A percentile compares a stretch with the other conserved stretches of the same genome.
phyloP scores from a whole-genome alignment of 768 basidiomycete species.

The Lactarius pseudohatsudake region DNA sequence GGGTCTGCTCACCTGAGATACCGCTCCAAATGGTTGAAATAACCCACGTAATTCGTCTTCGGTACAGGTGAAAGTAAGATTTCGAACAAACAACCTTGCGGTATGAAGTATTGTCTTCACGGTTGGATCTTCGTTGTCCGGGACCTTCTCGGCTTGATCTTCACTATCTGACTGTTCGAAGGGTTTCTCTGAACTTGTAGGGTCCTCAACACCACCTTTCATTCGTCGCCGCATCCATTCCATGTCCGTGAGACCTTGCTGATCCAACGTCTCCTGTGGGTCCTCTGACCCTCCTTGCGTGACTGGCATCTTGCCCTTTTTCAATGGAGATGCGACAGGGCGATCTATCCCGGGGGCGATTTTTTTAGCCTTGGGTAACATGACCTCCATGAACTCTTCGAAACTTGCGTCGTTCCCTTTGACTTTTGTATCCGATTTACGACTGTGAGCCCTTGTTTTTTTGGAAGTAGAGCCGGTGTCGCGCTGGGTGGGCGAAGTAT shows the following conservation, averaged over 20 bases:
- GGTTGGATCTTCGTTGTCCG: constrained; percentile 26
- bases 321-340: constrained; percentile 21
- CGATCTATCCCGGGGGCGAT: constrained; percentile 64
- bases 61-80: constrained; percentile 84
- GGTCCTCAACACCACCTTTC: constrained; percentile 44
- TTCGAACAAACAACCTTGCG: constrained; percentile 87
- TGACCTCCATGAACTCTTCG: constrained; percentile 71
- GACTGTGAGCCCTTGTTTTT: constrained; percentile 9
- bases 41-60: constrained; percentile 63
- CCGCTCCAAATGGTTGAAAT: constrained; percentile 66
- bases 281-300: constrained; percentile 1
- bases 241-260: constrained; percentile 56
- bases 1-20: constrained; percentile 67
- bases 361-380: constrained; percentile 61
- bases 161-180: constrained; percentile 68
- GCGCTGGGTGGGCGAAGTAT: constrained; percentile 33
- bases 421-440: constrained; percentile 18
- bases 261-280: constrained; percentile 32
- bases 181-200: constrained; percentile 42
- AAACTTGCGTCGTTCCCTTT: constrained; percentile 41
- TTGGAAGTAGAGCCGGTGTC: constrained; percentile 29
- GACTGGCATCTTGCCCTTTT: constrained; percentile 26
- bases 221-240: constrained; percentile 76
- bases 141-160: constrained; percentile 32
- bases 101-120: constrained; percentile 65